Conservation (phyloP, 768 basidiomycete species). For the Mycena kentingensis region DNA sequence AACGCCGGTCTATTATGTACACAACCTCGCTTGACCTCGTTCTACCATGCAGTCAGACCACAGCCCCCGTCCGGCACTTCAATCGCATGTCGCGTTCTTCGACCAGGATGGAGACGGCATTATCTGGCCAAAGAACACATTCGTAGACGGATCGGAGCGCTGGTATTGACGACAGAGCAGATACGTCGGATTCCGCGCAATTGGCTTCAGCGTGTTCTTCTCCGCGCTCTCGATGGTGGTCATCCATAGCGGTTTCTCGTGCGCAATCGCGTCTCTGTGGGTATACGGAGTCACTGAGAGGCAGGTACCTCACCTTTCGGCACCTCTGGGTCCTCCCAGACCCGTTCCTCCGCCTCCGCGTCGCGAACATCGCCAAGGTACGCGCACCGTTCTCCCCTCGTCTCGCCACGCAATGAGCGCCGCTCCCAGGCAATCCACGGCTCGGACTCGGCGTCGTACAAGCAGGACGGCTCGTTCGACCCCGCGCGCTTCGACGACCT, state of each 20-base stretch:
- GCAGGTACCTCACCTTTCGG: constrained; percentile 31
- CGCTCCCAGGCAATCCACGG: constrained; percentile 42
- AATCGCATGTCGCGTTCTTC: constrained; percentile 48
- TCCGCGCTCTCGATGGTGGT: constrained; percentile 38
- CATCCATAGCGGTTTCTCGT: constrained; percentile 46
- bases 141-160: constrained; percentile 13
- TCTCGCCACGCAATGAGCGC: not conserved
- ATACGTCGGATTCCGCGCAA: constrained; percentile 39
- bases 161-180: constrained; percentile 19
- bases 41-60: not conserved
- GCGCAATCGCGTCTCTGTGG: constrained; percentile 17
- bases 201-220: constrained; percentile 41
- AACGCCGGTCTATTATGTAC: not conserved
- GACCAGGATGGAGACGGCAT: constrained; percentile 47
- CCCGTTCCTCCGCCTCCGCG: constrained; percentile 44
- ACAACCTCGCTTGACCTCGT: not conserved
- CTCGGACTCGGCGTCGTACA: constrained; percentile 43
- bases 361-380: constrained; percentile 43
- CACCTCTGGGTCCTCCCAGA: constrained; percentile 42
- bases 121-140: constrained; percentile 51
- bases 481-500: constrained; percentile 39
- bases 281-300: not conserved
- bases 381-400: constrained; percentile 2
- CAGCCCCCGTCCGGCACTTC: constrained; percentile 33
- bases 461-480: constrained; percentile 42